Evolutionary conservation across 2,329 filamentous ascomycete species (phyloP).

Genomic region (Nemania sp.): DNA sequence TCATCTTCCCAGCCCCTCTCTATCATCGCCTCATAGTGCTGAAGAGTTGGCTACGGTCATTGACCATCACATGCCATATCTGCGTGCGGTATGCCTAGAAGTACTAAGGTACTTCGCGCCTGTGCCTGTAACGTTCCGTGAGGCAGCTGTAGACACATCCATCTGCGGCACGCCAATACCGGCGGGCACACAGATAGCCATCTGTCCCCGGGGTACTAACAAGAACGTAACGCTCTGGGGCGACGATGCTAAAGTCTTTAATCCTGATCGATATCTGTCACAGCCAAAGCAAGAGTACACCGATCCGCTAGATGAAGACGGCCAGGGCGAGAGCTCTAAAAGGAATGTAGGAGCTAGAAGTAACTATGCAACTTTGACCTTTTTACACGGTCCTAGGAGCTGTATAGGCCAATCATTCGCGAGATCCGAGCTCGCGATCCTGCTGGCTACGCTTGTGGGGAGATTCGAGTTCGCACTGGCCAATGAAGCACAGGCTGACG

Average conservation of each 20-base stretch:
- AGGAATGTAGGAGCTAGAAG: constrained; percentile 31
- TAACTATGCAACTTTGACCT: constrained; percentile 40
- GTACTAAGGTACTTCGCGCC: constrained; percentile 39
- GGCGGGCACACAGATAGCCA: constrained; percentile 34
- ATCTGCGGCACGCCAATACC: constrained; percentile 34
- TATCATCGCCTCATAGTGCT: not conserved
- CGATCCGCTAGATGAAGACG: constrained; percentile 29
- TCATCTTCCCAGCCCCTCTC: constrained; percentile 30
- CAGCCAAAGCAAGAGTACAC: constrained; percentile 20
- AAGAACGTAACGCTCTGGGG: constrained; percentile 37
- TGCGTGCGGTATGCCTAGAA: constrained; percentile 37
- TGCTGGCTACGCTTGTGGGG: constrained; percentile 34
- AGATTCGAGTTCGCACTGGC: constrained; percentile 38
- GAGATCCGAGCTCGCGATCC: constrained; percentile 36
- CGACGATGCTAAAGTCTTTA: constrained; percentile 36
- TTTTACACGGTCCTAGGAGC: constrained; percentile 39
- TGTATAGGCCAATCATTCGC: constrained; percentile 41
- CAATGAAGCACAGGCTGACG: constrained; percentile 29
- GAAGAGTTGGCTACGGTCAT: constrained; percentile 32
- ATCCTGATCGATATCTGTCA: constrained; percentile 38
- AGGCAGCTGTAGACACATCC: constrained; percentile 36
- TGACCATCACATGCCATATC: constrained; percentile 38
- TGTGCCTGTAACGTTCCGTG: constrained; percentile 35
- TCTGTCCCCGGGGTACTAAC: constrained; percentile 36
- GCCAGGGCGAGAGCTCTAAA: constrained; percentile 9